phyloP scores from a whole-genome alignment of 73 alveolate species.

The Paramecium sonneborni region DNA sequence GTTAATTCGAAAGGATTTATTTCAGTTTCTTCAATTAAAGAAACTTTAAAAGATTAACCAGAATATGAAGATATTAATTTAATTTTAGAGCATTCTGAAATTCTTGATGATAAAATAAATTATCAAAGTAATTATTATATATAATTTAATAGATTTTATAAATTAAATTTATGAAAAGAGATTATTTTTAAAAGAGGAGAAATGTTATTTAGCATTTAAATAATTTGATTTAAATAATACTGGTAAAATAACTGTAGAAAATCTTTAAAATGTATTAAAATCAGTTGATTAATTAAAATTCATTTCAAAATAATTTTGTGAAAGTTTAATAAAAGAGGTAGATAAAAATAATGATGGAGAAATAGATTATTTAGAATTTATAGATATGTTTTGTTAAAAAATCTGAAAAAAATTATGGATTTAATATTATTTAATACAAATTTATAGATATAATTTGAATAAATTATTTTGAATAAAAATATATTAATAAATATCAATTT shows the following conservation, averaged over 20 bases:
- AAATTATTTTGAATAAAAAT: neutral
- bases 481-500: neutral
- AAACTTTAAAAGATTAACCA: neutral
- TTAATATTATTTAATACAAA: too few relatives aligned
- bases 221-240: constrained; percentile 31
- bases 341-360: constrained; percentile 54
- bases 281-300: constrained; percentile 11
- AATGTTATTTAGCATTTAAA: constrained; percentile 26
- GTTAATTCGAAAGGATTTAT: neutral
- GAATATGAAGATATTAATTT: neutral
- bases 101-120: neutral
- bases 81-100: neutral
- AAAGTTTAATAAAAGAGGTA: neutral
- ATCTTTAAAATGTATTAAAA: neutral
- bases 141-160: constrained; percentile 31
- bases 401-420: neutral
- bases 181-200: constrained; percentile 29
- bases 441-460: too few relatives aligned
- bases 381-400: constrained; percentile 46
- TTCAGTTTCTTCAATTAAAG: neutral
- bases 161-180: constrained; percentile 40
- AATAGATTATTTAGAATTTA: constrained; percentile 46
- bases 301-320: constrained; percentile 41
- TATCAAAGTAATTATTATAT: neutral
- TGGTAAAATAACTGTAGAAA: constrained; percentile 20